Conservation (phyloP, 768 basidiomycete genomes). For the Phaffia australis region DNA sequence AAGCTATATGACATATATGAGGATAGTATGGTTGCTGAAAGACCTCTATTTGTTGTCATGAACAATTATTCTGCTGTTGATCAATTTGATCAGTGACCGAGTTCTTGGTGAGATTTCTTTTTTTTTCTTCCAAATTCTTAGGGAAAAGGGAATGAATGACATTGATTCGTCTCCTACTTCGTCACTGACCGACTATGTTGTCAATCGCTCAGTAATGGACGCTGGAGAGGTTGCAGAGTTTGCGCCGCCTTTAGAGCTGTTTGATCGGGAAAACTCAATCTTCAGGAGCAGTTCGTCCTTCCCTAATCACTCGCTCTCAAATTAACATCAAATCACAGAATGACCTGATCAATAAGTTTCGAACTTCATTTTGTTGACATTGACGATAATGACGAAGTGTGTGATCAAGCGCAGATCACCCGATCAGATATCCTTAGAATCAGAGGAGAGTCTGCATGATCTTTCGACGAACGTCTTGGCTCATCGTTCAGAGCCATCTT, state of each 20-base stretch:
- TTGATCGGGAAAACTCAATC: slow-evolving; percentile 9
- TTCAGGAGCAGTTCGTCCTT: slow-evolving; percentile 19
- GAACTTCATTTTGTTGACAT: too few species aligned
- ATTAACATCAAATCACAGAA: too few species aligned
- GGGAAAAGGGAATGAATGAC: background rate
- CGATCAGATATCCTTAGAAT: slow-evolving; percentile 20
- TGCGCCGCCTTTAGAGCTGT: slow-evolving; percentile 17
- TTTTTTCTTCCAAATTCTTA: too few species aligned
- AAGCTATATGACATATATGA: too few species aligned
- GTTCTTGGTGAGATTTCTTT: too few species aligned
- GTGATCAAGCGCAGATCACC: slow-evolving; percentile 13
- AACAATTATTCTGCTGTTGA: too few species aligned
- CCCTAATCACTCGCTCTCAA: background rate
- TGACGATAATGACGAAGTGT: slow-evolving; percentile 3
- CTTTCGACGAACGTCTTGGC: too few species aligned
- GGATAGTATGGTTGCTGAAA: too few species aligned
- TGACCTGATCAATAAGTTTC: background rate
- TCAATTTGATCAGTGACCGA: too few species aligned
- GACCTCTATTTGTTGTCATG: too few species aligned
- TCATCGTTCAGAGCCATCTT: too few species aligned
- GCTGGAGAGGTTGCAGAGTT: slow-evolving; percentile 18
- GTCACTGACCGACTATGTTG: background rate
- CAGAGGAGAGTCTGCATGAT: slow-evolving; percentile 1
- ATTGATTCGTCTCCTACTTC: background rate
- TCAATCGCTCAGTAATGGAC: slow-evolving; percentile 20